Base-by-base conservation (phyloP, 2,329 filamentous ascomycete species). In the Apiospora aurea region DNA sequence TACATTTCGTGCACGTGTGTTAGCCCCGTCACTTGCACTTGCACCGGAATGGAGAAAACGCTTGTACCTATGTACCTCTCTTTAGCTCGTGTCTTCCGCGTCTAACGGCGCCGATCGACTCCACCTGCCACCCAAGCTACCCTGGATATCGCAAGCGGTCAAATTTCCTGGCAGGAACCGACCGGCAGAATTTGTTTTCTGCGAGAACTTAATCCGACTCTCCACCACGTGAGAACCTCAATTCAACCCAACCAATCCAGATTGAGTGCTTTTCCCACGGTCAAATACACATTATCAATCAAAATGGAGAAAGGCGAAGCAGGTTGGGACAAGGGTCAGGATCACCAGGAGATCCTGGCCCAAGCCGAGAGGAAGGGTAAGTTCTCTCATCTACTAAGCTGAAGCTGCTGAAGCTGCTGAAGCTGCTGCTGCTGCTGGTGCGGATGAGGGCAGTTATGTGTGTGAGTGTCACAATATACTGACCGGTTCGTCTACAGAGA, bases 101-200 rank as follows among this genome's bases (percentile, higher is more conserved):
- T 49, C n/a, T 49, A 38, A 29, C 41, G 57, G 34, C 4, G 57
- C 18, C 13, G 29, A 41, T 64, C 57, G 34, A 41, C 57, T 21
- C 57, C 51, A 57, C 51, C 49, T 57, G 24, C 57, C 57, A 64
- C 34, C 34, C 34, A 5, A 41, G 34, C 57, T 64, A 64, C 18
- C 29, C 57, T n/a, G 18, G 18, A 41, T 41, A 41, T 41, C 57
- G 57, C 57, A 64, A 41, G 57, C 57, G 57, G 57, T 64, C 57
- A 64, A 64, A 64, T 41, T 64, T 64, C 41, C 29, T 41, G 34
- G 57, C 29, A 61, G 26, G 14, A 57, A 26, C 51, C 51, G 51
- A 41, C 57, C 57, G 57, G 57, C 57, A 64, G 57, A 64, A 64
- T 64, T 64, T 64, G 21, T n/a, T n/a, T 64, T 41, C 29, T 64